Percentiles rank a stretch among this genome's conserved stretches.
These are phyloP conservation scores for Pseudogymnoascus sp. DNA, from an alignment of 2,329 filamentous ascomycete genomes.

Conservation along the genomic window DNA sequence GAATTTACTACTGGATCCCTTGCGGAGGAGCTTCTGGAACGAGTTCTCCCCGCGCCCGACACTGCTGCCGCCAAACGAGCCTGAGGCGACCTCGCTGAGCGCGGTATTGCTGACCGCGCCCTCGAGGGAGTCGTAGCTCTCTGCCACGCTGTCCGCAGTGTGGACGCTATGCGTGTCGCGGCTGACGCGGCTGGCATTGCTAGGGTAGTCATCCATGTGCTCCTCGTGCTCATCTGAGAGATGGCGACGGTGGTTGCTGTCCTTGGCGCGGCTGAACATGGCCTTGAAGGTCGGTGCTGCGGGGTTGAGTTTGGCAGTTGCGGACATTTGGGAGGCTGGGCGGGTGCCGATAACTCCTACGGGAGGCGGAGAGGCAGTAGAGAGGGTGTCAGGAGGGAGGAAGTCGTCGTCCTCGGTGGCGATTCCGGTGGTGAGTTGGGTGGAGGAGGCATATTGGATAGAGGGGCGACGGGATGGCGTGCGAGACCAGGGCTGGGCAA, in stretches of 20 bases:
- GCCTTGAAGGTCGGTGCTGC: conserved; percentile 81
- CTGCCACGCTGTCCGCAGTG: conserved; percentile 51
- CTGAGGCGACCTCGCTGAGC: not conserved
- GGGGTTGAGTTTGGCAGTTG: conserved; percentile 65
- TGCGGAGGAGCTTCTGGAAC: conserved; percentile 54
- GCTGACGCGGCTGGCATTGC: not conserved
- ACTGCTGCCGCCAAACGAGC: not conserved
- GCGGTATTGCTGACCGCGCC: conserved; percentile 43
- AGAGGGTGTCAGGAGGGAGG: conserved; percentile 47
- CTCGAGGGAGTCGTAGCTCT: conserved; percentile 54
- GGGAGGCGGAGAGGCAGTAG: conserved; percentile 47
- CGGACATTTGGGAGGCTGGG: conserved; percentile 47
- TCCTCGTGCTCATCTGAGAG: not conserved
- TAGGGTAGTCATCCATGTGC: conserved; percentile 23
- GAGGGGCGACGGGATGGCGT: conserved; percentile 76
- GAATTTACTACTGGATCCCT: conserved; percentile 60
- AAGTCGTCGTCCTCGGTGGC: conserved; percentile 60
- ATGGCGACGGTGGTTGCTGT: not conserved
- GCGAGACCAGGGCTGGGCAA: conserved; percentile 57
- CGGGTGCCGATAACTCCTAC: conserved; percentile 74
- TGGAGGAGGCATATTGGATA: conserved; percentile 66
- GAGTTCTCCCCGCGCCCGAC: conserved; percentile 27
- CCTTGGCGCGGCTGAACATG: conserved; percentile 49
- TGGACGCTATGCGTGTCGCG: conserved; percentile 50
- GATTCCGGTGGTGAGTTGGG: conserved; percentile 50